These are phyloP conservation scores for Xylariaceae sp. DNA, from an alignment of 2,329 filamentous ascomycete species.

Conservation along the genomic window DNA sequence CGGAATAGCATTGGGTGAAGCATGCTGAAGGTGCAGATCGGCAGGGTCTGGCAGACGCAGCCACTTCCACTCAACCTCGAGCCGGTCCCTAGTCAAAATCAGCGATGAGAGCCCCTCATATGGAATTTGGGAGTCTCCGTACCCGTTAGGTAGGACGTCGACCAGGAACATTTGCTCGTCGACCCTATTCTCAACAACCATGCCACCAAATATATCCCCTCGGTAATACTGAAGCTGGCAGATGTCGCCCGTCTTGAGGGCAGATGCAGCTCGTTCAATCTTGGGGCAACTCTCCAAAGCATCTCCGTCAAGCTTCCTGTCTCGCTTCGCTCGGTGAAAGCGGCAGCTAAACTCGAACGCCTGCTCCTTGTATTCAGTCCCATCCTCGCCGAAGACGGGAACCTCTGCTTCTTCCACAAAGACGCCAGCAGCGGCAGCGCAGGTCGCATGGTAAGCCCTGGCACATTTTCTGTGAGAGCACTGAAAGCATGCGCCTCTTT, in stretches of 20 bases:
- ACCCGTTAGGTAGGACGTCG: slow-evolving; percentile 79
- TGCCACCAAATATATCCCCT: slow-evolving; percentile 84
- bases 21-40: slow-evolving; percentile 66
- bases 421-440: slow-evolving; percentile 84
- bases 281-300: slow-evolving; percentile 62
- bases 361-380: slow-evolving; percentile 84
- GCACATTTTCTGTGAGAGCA: slow-evolving; percentile 93
- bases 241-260: slow-evolving; percentile 64
- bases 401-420: slow-evolving; percentile 83
- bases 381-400: slow-evolving; percentile 81
- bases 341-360: slow-evolving; percentile 91
- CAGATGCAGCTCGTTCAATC: slow-evolving; percentile 59
- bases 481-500: slow-evolving; percentile 93
- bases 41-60: slow-evolving; percentile 63
- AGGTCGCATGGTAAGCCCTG: slow-evolving; percentile 89
- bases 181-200: slow-evolving; percentile 73
- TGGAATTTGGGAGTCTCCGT: slow-evolving; percentile 22
- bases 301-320: slow-evolving; percentile 64
- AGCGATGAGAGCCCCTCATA: slow-evolving; percentile 23
- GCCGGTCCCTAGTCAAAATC: slow-evolving; percentile 51
- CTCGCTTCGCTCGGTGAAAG: slow-evolving; percentile 83
- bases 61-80: slow-evolving; percentile 83
- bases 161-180: slow-evolving; percentile 71
- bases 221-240: slow-evolving; percentile 81
- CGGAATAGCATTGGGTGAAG: slow-evolving; percentile 63